Conservation (phyloP, 768 basidiomycete genomes). For the Auriscalpium orientale region DNA sequence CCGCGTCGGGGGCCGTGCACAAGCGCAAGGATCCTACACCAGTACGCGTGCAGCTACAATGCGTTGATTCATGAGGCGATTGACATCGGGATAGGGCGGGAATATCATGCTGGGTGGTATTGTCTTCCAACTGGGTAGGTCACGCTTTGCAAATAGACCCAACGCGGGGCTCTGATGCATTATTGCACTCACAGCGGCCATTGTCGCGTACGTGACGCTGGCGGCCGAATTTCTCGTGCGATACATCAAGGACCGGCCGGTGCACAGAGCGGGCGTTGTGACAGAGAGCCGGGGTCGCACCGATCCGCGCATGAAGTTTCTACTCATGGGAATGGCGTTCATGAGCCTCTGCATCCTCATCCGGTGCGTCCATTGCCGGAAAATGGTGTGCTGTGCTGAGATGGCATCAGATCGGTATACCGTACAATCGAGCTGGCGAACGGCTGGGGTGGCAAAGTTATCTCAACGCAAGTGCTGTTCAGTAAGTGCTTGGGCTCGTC, state of each 20-base stretch:
- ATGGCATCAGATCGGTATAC: not conserved
- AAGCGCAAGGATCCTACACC: constrained; percentile 1
- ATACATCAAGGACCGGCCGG: not conserved
- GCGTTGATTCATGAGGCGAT: not conserved
- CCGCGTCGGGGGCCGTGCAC: constrained; percentile 15
- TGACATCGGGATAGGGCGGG: constrained; percentile 1
- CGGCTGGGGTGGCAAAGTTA: constrained; percentile 7
- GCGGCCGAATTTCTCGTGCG: constrained; percentile 2
- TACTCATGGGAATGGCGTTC: not conserved
- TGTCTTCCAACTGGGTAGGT: constrained; percentile 6
- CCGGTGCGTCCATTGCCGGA: not conserved
- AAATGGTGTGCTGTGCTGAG: not conserved
- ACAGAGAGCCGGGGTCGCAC: not conserved
- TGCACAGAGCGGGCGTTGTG: not conserved
- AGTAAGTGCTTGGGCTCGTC: not conserved
- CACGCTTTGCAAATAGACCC: not conserved
- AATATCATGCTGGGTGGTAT: constrained; percentile 11
- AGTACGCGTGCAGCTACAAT: not conserved
- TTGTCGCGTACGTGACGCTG: not conserved
- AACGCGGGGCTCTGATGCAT: not conserved
- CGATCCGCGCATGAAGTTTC: not conserved
- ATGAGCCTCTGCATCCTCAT: not conserved
- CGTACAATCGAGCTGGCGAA: constrained; percentile 6
- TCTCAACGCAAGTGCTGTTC: constrained; percentile 8
- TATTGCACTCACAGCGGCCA: not conserved